Evolutionary conservation across 768 basidiomycete species (phyloP), one percentile per base, ranked within the genome.

Genomic region (Pilatotrama ljubarskyi): DNA sequence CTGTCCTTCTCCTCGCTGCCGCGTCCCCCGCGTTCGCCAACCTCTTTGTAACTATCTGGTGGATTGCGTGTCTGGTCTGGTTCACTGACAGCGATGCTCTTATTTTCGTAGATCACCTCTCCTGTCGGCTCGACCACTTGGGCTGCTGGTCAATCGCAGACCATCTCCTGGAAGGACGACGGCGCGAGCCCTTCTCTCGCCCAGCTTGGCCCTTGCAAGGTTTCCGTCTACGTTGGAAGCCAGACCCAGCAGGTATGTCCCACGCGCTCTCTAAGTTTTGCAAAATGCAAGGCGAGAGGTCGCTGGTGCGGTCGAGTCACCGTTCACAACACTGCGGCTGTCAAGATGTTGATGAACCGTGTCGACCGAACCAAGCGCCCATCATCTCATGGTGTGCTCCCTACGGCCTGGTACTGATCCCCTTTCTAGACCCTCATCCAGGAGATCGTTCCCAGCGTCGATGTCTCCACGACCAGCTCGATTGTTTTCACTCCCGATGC

Each of bases 181-280:
- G 77, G 78, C 51, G 51, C 24, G 0, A 1, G 74, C 1, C 88
- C 90, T 4, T 49, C 73, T 22, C 78, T 91, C 46, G 53, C 72
- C 13, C 56, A 76, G 4, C 87, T 86, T 37, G 87, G 89, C 5
- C 63, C 67, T 29, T 72, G 80, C 10, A 75, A 70, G 43, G 74
- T 90, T 40, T 81, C 78, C 36, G 80, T 93, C 73, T 91, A 84
- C 64, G 80, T 73, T 52, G 90, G 90, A 42, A 89, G 82, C 68
- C 73, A 78, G 29, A 71, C 68, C 11, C 76, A 83, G 64, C 90
- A 91, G 82, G 89, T 88, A 24, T 38, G 62, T 48, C 20, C 37
- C 42, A 13, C 35, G 15, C 29, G 10, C n/a, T n/a, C n/a, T 32
- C 29, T 10, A 4, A 22, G 1, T 13, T 7, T 46, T n/a, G 17